These are phyloP conservation scores for Thelonectria blattea DNA, from an alignment of 2,329 filamentous ascomycete genomes.

Conservation along the genomic window DNA sequence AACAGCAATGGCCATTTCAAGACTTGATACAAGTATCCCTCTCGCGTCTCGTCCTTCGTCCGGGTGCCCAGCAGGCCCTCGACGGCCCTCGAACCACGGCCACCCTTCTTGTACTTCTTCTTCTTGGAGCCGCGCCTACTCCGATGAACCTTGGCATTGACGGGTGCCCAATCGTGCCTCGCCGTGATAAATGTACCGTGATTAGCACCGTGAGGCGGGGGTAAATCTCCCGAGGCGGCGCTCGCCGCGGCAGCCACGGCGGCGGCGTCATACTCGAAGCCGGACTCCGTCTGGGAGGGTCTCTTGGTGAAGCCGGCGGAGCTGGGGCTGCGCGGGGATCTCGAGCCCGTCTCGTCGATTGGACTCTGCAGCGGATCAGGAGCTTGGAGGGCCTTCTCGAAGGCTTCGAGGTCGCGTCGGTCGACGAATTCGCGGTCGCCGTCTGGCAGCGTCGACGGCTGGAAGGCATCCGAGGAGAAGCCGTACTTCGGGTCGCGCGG, in stretches of 20 bases:
- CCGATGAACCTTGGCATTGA: slow-evolving; percentile 70
- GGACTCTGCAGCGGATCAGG: slow-evolving; percentile 75
- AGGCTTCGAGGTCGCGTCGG: slow-evolving; percentile 75
- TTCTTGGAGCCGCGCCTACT: slow-evolving; percentile 47
- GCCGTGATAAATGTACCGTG: slow-evolving; percentile 76
- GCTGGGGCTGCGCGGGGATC: slow-evolving; percentile 49
- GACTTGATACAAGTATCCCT: slow-evolving; percentile 87
- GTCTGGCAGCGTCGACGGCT: slow-evolving; percentile 76
- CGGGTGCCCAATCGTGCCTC: slow-evolving; percentile 93
- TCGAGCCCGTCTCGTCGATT: slow-evolving; percentile 56
- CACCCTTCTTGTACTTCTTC: slow-evolving; percentile 35
- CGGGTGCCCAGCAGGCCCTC: slow-evolving; percentile 58
- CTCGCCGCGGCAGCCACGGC: slow-evolving; percentile 48
- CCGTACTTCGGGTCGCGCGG: slow-evolving; percentile 53
- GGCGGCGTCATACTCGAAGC: slow-evolving; percentile 42
- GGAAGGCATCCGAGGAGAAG: slow-evolving; percentile 68
- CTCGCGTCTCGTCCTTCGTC: slow-evolving; percentile 88
- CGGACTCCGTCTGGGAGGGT: slow-evolving; percentile 42
- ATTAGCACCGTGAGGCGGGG: slow-evolving; percentile 32
- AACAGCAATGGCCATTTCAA: slow-evolving; percentile 92
- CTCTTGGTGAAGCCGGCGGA: slow-evolving; percentile 53
- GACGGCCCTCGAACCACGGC: slow-evolving; percentile 47
- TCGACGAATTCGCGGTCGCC: slow-evolving; percentile 78
- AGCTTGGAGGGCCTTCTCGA: slow-evolving; percentile 80
- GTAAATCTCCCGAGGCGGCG: slow-evolving; percentile 46